Evolutionary conservation across 2,329 filamentous ascomycete genomes (phyloP), one percentile per base, ranked within the genome.

Genomic region (Xylaria sp.): DNA sequence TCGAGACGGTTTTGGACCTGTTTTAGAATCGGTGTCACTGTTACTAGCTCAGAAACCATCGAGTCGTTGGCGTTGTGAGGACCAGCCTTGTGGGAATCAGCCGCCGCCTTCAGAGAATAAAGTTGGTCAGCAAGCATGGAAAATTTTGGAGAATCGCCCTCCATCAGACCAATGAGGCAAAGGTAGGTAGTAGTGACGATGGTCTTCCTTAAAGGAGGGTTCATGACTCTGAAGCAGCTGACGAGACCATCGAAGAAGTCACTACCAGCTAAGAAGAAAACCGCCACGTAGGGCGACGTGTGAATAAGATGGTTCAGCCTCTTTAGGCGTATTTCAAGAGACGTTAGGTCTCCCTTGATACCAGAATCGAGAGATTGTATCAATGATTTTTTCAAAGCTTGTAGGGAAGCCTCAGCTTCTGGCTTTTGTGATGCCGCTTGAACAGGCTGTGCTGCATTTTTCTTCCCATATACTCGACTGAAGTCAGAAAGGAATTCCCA

Each of bases 221-320:
- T 87, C 78, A 88, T 89, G 65, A 90, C 85, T 57, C 83, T 85
- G 78, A 90, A 94, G 69, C 89, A 89, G 58, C 82, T 82, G 43
- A 88, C 83, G 13, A 97, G 84, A 0, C 91, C 89, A 77, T 97
- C 95, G 23, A 97, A 80, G 73, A 96, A 95, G 79, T 97, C 95
- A 59, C 92, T 94, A 0, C 95, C 95, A 0, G 91, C 91, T 73
- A 97, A 87, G 74, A 97, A 90, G 72, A 92, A 83, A 1, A 82
- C 80, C 23, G 86, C 86, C 0, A 84, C 81, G 23, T 84, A 82
- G 0, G 88, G 83, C 5, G 90, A 93, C 7, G 82, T 83, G 72
- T 88, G 85, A 5, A 93, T 80, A 4, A 94, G 80, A 58, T 88
- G 84, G 66, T 89, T 91, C n/a, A 93, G 76, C 10, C 82, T 81